Percentiles rank a stretch among this genome's conserved stretches.
Conservation (phyloP, 164 flowering plant genomes). For the Saururus chinensis region DNA sequence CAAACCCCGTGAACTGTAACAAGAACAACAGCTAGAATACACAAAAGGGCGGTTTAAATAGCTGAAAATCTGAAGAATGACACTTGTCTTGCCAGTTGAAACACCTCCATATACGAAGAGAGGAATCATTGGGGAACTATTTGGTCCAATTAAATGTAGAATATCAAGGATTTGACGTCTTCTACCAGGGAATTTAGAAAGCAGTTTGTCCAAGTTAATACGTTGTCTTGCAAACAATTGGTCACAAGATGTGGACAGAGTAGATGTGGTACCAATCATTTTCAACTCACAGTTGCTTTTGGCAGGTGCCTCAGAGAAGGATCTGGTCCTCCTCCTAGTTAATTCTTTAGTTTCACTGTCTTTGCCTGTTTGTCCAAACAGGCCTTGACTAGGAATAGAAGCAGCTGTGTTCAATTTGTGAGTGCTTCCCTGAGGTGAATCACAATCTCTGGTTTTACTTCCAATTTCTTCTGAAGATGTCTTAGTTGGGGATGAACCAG, state of each 20-base stretch:
- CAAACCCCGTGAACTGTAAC: constrained; percentile 66
- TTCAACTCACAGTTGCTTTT: constrained; percentile 13
- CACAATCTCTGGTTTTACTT: too few species aligned
- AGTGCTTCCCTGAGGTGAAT: too few species aligned
- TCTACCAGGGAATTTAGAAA: constrained; percentile 62
- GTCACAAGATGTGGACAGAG: constrained; percentile 25
- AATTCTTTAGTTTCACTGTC: too few species aligned
- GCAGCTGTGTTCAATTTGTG: too few species aligned
- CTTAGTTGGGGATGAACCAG: too few species aligned
- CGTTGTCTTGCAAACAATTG: constrained; percentile 35
- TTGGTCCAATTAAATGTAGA: constrained; percentile 54
- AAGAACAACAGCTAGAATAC: constrained; percentile 68
- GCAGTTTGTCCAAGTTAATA: constrained; percentile 36
- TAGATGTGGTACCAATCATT: too few species aligned
- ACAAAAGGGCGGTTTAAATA: constrained; percentile 81
- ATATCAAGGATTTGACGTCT: constrained; percentile 49
- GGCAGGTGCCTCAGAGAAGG: constrained; percentile 21
- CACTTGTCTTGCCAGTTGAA: constrained; percentile 78
- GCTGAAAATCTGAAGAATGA: constrained; percentile 47
- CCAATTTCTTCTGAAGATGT: too few species aligned
- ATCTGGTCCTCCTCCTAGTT: constrained; percentile 51
- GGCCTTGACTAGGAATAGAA: too few species aligned
- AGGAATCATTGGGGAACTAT: constrained; percentile 62
- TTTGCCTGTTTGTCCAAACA: too few species aligned
- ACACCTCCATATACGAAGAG: constrained; percentile 67